Conservation (phyloP, 2,329 filamentous ascomycete genomes). For the Fusarium armeniacum region DNA sequence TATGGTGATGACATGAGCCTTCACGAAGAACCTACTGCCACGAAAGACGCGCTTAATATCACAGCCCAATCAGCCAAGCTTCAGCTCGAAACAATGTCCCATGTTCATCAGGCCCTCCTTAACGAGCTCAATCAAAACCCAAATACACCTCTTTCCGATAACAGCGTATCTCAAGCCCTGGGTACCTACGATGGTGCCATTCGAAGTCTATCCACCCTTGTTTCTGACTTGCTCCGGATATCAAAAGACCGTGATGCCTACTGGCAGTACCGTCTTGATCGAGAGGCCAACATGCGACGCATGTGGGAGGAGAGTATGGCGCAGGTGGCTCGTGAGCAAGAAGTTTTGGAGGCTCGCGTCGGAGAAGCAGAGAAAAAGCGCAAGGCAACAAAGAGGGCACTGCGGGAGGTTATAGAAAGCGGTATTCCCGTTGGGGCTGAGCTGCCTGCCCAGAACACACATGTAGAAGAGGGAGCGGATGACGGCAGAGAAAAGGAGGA, state of each 20-base stretch:
- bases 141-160: slow-evolving; percentile 79
- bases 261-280: slow-evolving; percentile 95
- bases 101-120: slow-evolving; percentile 86
- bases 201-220: slow-evolving; percentile 84
- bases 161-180: slow-evolving; percentile 81
- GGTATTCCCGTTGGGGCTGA: slow-evolving; percentile 54
- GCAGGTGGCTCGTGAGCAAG: slow-evolving; percentile 93
- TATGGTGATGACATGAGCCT: slow-evolving; percentile 81
- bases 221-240: slow-evolving; percentile 90
- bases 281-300: slow-evolving; percentile 89
- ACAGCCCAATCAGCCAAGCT: slow-evolving; percentile 94
- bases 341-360: slow-evolving; percentile 87
- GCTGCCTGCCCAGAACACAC: slow-evolving; percentile 47
- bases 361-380: slow-evolving; percentile 92
- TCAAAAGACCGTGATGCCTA: slow-evolving; percentile 94
- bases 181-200: slow-evolving; percentile 91
- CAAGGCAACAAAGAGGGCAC: slow-evolving; percentile 87
- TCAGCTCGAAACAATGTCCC: slow-evolving; percentile 89
- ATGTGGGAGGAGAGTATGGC: slow-evolving; percentile 99
- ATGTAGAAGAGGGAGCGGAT: slow-evolving; percentile 53
- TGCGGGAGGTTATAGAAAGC: slow-evolving; percentile 84
- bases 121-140: slow-evolving; percentile 77
- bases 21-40: slow-evolving; percentile 78
- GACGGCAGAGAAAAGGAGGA: slow-evolving; percentile 40
- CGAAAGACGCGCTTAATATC: slow-evolving; percentile 95